Base-by-base conservation (phyloP, 1,284 basidiomycete species). In the Takashimella koratensis region DNA sequence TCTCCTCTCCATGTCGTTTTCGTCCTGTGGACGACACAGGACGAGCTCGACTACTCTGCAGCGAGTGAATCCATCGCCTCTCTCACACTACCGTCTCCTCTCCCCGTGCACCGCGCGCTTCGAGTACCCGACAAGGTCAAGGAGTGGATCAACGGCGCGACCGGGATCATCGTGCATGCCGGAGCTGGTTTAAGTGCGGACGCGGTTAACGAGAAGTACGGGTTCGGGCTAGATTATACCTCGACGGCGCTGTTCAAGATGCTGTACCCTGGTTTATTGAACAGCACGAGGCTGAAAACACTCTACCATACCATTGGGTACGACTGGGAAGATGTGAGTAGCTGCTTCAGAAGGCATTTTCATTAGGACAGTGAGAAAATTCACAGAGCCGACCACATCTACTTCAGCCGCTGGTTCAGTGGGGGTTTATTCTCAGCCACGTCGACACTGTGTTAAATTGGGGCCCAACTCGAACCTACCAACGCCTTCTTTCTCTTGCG, bases 261-360 rank as follows among this genome's bases (percentile, higher is more conserved):
- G 22, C 52, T 58, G 4, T 59, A 59, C 36, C 57, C 57, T 1
- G 54, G 39, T 3, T 36, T 16, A 8, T 21, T 59, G 13, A 19
- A 43, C 11, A 24, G 24, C 3, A 53, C 45, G 26, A 26, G 19
- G 12, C 26, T 56, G 46, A 4, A 39, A 16, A 27, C 19, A 4
- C 43, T 56, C 8, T 59, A 56, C 47, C 43, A 55, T 19, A 43
- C 51, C 8, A 59, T 59, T n/a, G 57, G 54, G 2, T 47, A 56
- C 42, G 40, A 54, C 11, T 59, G 39, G n/a, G 26, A 44, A 3
- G 52, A 59, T 19, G 54, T 56, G 43, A 43, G 51, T 51, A 8
- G 3, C 25, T 22, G 3, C 20, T 2, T 16, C 30, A 19, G 5
- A n/a, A n/a, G n/a, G n/a, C n/a, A n/a, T n/a, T n/a, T n/a, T n/a